Conservation (phyloP, 305 asterid genomes). For the Fraxinus angustifolia region DNA sequence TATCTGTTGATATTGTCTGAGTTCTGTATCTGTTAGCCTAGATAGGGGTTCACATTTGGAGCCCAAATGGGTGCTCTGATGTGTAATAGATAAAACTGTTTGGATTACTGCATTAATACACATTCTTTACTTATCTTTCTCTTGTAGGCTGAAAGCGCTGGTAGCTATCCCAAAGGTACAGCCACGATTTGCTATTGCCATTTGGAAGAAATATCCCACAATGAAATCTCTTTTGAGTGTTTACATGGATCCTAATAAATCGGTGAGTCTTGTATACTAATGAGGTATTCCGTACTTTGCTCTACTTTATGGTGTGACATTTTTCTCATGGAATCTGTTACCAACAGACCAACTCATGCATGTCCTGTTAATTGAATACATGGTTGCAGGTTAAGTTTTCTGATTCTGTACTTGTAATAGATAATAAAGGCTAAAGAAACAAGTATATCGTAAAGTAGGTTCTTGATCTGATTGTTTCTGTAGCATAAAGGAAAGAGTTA, state of each 20-base stretch:
- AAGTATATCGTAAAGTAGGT: background rate
- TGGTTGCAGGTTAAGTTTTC: conserved; percentile 11
- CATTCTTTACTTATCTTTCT: conserved; percentile 15
- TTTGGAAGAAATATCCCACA: conserved; percentile 88
- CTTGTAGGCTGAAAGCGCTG: conserved; percentile 79
- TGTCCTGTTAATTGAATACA: background rate
- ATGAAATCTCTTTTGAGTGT: conserved; percentile 87
- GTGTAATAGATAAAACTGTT: conserved; percentile 4
- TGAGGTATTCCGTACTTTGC: background rate
- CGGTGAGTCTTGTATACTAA: conserved; percentile 48
- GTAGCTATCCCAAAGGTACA: conserved; percentile 92
- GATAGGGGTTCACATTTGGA: background rate
- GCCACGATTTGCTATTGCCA: conserved; percentile 86
- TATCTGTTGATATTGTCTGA: background rate
- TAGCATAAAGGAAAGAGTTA: background rate
- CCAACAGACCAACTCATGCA: background rate
- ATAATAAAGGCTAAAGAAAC: background rate
- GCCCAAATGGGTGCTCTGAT: background rate
- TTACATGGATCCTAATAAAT: conserved; percentile 84
- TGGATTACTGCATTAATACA: background rate
- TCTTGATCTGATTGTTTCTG: conserved; percentile 1
- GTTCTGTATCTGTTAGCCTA: background rate
- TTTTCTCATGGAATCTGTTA: conserved; percentile 8
- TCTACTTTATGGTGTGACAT: background rate
- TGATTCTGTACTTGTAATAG: background rate